These are phyloP conservation scores for Lagerstroemia speciosa DNA, from an alignment of 345 rosid species.

Conservation along the genomic window DNA sequence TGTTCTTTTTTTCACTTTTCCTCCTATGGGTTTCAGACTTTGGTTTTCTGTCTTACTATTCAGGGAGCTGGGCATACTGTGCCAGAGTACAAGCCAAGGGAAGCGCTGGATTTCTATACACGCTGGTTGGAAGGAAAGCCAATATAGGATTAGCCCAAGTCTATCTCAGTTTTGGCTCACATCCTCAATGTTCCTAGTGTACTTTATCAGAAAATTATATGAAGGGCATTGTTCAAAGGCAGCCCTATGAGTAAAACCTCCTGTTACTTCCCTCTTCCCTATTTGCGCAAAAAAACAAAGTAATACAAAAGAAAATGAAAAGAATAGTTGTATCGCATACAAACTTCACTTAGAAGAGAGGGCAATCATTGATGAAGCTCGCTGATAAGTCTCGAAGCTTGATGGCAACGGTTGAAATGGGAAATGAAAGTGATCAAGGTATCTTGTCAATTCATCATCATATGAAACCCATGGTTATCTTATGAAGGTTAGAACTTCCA, in stretches of 20 bases:
- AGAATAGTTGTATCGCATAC: too few relatives aligned
- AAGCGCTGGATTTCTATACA: slow-evolving; percentile 68
- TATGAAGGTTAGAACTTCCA: too few relatives aligned
- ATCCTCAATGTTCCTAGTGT: background rate
- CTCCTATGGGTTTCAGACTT: background rate
- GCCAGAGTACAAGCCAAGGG: slow-evolving; percentile 81
- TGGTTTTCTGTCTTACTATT: background rate
- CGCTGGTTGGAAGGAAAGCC: slow-evolving; percentile 54
- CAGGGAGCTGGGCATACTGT: slow-evolving; percentile 90
- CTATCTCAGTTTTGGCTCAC: background rate
- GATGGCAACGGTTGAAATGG: too few relatives aligned
- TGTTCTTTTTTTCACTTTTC: background rate
- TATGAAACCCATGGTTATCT: too few relatives aligned
- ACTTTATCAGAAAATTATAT: background rate
- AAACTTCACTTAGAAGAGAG: too few relatives aligned
- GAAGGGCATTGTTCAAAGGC: background rate
- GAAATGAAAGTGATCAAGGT: too few relatives aligned
- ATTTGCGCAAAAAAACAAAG: background rate
- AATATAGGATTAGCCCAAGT: slow-evolving; percentile 19
- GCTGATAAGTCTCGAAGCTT: background rate
- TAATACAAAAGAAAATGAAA: background rate
- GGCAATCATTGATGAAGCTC: background rate
- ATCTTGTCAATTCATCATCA: too few relatives aligned
- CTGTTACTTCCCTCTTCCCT: background rate
- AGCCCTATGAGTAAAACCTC: background rate